These are phyloP conservation scores for Neolentinus lepideus DNA, from an alignment of 1,284 basidiomycete genomes.

Conservation along the genomic window DNA sequence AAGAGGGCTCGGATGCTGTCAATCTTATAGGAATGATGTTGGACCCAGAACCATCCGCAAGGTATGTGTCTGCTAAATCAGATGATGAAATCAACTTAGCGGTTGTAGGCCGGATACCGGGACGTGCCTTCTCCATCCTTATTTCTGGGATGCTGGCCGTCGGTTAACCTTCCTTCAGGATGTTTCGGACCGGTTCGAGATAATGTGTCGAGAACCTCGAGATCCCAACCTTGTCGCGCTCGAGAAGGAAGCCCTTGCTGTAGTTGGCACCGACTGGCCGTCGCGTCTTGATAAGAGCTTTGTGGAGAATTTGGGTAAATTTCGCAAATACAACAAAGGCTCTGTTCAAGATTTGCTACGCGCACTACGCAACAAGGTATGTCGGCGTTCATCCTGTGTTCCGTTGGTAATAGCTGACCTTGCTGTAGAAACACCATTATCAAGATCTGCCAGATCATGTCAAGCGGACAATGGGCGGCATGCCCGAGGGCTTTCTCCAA, in stretches of 20 bases:
- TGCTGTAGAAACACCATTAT: constrained; percentile 89
- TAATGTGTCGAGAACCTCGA: constrained; percentile 89
- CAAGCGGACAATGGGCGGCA: constrained; percentile 78
- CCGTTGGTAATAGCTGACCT: background rate
- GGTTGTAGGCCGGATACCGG: constrained; percentile 75
- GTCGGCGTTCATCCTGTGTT: constrained; percentile 16
- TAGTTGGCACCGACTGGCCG: constrained; percentile 89
- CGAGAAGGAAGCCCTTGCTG: constrained; percentile 59
- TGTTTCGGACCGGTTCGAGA: constrained; percentile 95
- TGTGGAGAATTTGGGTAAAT: constrained; percentile 93
- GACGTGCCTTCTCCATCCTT: constrained; percentile 85
- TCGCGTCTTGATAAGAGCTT: constrained; percentile 82
- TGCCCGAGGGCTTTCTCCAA: constrained; percentile 87
- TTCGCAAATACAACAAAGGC: constrained; percentile 89
- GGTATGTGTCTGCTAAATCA: constrained; percentile 38
- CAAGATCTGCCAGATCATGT: constrained; percentile 91
- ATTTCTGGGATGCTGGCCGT: constrained; percentile 91
- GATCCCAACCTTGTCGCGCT: constrained; percentile 72
- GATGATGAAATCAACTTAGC: background rate
- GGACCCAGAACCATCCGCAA: constrained; percentile 59
- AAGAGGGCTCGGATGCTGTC: constrained; percentile 83
- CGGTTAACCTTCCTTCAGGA: constrained; percentile 93
- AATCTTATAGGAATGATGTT: constrained; percentile 77
- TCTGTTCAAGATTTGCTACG: constrained; percentile 90
- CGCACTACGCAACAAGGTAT: constrained; percentile 91